Percentiles rank a stretch among this genome's conserved stretches.
phyloP scores from a whole-genome alignment of 73 alveolate species.

The Paramecium sexaurelia region DNA sequence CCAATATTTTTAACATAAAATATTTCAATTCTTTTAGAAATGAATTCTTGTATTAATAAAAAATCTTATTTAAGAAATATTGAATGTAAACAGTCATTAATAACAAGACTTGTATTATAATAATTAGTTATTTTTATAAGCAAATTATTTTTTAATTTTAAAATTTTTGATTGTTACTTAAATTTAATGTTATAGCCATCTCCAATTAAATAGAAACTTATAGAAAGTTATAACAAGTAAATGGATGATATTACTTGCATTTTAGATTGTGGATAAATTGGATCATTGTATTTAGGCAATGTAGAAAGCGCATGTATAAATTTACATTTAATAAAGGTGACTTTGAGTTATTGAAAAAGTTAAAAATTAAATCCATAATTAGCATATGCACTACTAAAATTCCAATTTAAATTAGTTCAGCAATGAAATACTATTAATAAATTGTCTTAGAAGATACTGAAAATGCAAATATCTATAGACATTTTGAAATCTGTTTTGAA shows the following conservation, averaged over 20 bases:
- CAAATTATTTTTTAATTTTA: neutral
- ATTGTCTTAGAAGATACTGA: constrained; percentile 16
- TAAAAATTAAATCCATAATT: neutral
- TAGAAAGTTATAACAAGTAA: neutral
- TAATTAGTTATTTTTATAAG: neutral
- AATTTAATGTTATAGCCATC: neutral
- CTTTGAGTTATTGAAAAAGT: neutral
- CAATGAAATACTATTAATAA: neutral
- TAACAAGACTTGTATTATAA: neutral
- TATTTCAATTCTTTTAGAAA: no score
- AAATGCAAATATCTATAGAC: neutral
- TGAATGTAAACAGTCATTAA: no score
- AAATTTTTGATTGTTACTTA: neutral
- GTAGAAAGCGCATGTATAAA: constrained; percentile 7
- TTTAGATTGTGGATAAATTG: neutral
- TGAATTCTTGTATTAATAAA: no score
- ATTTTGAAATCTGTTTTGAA: neutral
- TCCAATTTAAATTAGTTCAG: neutral
- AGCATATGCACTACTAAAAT: constrained; percentile 16
- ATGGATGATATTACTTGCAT: constrained; percentile 28
- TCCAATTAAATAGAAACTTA: neutral
- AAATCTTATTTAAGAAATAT: no score
- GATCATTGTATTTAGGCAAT: constrained; percentile 15
- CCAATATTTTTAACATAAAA: no score
- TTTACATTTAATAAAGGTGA: neutral